These are phyloP conservation scores for Lachnellula hyalina DNA, from an alignment of 2,329 filamentous ascomycete species.

Conservation along the genomic window DNA sequence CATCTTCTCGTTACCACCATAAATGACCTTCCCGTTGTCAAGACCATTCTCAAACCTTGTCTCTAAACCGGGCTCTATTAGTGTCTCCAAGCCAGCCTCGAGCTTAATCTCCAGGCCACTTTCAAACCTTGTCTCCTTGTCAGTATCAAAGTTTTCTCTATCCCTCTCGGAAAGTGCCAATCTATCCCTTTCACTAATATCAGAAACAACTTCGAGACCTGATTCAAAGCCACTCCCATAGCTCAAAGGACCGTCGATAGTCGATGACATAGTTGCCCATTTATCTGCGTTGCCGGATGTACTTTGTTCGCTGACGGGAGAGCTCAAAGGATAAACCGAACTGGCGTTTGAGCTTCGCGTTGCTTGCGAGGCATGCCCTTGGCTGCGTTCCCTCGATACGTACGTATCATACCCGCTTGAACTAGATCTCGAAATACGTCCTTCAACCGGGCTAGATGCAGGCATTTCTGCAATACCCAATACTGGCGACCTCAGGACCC, in stretches of 20 bases:
- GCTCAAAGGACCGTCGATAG: background rate
- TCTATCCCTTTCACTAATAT: background rate
- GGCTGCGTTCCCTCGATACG: conserved; percentile 24
- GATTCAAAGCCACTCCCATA: background rate
- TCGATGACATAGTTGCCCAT: conserved; percentile 13
- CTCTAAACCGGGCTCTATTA: conserved; percentile 23
- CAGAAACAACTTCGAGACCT: background rate
- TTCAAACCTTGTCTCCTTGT: background rate
- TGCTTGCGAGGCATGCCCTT: conserved; percentile 18
- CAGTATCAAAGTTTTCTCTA: background rate
- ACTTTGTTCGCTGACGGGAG: conserved; percentile 17
- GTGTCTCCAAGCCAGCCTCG: conserved; percentile 1
- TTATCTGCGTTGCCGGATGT: conserved; percentile 9
- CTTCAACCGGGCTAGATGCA: conserved; percentile 18
- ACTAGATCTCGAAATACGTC: conserved; percentile 18
- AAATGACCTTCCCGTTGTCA: conserved; percentile 14
- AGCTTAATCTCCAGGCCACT: conserved; percentile 21
- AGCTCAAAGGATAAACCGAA: conserved; percentile 22
- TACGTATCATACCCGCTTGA: conserved; percentile 23
- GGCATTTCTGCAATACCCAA: conserved; percentile 5
- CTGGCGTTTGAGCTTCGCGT: conserved; percentile 22
- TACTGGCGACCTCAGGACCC: conserved; percentile 9
- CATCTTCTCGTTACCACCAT: conserved; percentile 4
- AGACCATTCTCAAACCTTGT: conserved; percentile 17
- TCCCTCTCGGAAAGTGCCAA: background rate